These are phyloP conservation scores for Phaeosphaeria sp. DNA, from an alignment of 2,329 filamentous ascomycete species.

Conservation along the genomic window DNA sequence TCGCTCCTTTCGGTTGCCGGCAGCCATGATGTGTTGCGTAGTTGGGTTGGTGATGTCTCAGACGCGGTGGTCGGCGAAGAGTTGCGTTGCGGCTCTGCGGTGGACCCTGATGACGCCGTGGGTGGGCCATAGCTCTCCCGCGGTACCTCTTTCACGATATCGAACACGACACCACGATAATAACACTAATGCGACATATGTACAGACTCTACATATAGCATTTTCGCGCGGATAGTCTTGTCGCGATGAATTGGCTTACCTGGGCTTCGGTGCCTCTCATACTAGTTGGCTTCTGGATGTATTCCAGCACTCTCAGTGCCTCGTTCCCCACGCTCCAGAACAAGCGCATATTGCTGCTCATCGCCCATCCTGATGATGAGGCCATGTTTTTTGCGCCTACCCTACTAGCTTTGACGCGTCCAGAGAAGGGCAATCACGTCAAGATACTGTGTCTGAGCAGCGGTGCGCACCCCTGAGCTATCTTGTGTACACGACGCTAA, in stretches of 20 bases:
- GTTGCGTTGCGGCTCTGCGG: constrained; percentile 29
- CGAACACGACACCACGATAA: background rate
- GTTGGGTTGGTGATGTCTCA: constrained; percentile 4
- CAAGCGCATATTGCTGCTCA: constrained; percentile 89
- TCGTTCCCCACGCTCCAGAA: constrained; percentile 72
- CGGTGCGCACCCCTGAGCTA: constrained; percentile 57
- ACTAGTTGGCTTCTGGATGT: constrained; percentile 54
- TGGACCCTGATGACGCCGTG: constrained; percentile 17
- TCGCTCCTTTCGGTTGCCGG: constrained; percentile 54
- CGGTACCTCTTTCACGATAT: constrained; percentile 3
- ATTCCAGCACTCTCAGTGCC: constrained; percentile 52
- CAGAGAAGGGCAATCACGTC: constrained; percentile 83
- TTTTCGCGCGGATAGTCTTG: background rate
- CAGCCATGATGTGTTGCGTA: constrained; percentile 27
- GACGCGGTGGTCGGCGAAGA: constrained; percentile 12
- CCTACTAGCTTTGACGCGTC: constrained; percentile 80
- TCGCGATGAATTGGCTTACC: constrained; percentile 50
- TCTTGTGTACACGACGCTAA: constrained; percentile 9
- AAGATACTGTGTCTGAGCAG: constrained; percentile 93
- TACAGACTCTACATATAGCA: background rate
- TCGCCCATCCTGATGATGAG: constrained; percentile 97
- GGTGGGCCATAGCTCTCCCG: constrained; percentile 19
- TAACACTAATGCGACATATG: background rate
- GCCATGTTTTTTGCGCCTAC: constrained; percentile 99
- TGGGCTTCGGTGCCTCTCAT: constrained; percentile 51